Percentiles rank a stretch among this genome's conserved stretches.
Conservation (phyloP, 371 early-diverging fungal genomes). For the Choanephora cucurbitarum region DNA sequence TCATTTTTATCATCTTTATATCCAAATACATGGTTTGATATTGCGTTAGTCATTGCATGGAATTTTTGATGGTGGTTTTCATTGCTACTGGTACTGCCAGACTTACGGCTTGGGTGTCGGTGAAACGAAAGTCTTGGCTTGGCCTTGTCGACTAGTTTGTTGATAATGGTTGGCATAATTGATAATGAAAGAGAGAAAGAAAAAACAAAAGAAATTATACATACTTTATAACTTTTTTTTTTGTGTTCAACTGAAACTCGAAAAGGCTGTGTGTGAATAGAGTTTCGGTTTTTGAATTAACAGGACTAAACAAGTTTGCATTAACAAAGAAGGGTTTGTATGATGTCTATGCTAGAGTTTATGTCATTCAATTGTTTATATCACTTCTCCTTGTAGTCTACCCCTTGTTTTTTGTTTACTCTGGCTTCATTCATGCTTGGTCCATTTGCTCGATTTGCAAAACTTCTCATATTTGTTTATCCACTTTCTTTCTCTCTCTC, state of each 20-base stretch:
- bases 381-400: too few relatives aligned
- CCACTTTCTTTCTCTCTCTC: too few relatives aligned
- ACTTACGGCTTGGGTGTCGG: slow-evolving; percentile 4
- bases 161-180: slow-evolving; percentile 17
- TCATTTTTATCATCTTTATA: slow-evolving; percentile 23
- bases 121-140: slow-evolving; percentile 25
- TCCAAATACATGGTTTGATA: slow-evolving; percentile 12
- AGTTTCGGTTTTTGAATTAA: not conserved
- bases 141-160: slow-evolving; percentile 28
- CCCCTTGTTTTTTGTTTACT: too few relatives aligned
- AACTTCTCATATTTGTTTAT: too few relatives aligned
- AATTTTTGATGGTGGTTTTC: slow-evolving; percentile 12
- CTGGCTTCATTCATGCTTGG: too few relatives aligned
- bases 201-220: slow-evolving; percentile 2
- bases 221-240: not conserved
- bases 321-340: not conserved
- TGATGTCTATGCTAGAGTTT: too few relatives aligned
- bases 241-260: not conserved
- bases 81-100: slow-evolving; percentile 1
- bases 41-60: slow-evolving; percentile 1
- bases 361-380: too few relatives aligned
- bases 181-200: not conserved
- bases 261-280: not conserved
- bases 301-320: not conserved
- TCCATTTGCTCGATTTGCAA: too few relatives aligned